A percentile compares a stretch with the other conserved stretches of the same genome.
These are phyloP conservation scores for Arctium lappa DNA, from an alignment of 129 eudicot genomes.

Conservation along the genomic window DNA sequence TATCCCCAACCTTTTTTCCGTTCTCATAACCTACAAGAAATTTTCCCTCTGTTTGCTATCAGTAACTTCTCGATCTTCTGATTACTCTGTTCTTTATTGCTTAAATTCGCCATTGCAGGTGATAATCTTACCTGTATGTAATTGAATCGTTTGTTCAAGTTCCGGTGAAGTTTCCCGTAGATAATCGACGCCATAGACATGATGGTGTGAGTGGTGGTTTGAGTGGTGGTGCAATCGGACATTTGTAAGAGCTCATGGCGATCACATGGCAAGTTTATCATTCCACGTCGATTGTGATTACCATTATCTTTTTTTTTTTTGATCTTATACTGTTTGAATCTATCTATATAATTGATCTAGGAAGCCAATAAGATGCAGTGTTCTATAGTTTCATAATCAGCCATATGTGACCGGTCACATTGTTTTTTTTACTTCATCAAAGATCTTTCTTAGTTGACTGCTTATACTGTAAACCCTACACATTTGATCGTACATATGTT, in stretches of 20 bases:
- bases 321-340: no score
- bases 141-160: slow-evolving; percentile 6
- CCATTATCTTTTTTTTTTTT: no score
- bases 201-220: slow-evolving; percentile 17
- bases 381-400: no score
- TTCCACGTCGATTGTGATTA: no score
- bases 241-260: background rate
- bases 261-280: no score
- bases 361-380: no score
- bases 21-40: slow-evolving; percentile 84
- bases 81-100: slow-evolving; percentile 16
- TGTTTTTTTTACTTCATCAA: no score
- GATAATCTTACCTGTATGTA: background rate
- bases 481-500: no score
- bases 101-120: slow-evolving; percentile 16
- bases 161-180: slow-evolving; percentile 42
- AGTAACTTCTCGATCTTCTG: slow-evolving; percentile 71
- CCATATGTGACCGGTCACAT: no score
- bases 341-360: no score
- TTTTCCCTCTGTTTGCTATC: slow-evolving; percentile 93
- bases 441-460: no score
- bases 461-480: no score
- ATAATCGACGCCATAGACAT: slow-evolving; percentile 49
- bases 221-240: background rate
- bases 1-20: slow-evolving; percentile 79